phyloP scores from a whole-genome alignment of 2,329 filamentous ascomycete species.

The Cercospora sp. region DNA sequence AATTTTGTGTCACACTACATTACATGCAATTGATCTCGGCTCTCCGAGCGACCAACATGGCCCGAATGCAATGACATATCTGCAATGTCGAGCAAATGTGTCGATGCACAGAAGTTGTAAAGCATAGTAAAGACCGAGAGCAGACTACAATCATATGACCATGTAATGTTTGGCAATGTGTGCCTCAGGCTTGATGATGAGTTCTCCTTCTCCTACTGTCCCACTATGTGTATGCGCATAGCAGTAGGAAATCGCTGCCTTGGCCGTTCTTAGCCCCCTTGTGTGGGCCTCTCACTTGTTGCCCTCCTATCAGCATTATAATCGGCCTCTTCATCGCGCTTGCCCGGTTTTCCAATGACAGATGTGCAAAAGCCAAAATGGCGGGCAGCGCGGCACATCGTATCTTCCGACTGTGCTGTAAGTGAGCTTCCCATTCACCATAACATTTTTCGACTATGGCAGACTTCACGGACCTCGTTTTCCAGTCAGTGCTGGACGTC shows the following conservation, averaged over 20 bases:
- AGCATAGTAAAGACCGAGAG: neutral
- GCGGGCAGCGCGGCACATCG: neutral
- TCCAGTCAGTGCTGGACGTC: neutral
- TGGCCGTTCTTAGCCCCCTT: neutral
- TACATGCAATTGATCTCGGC: neutral
- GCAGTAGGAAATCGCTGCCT: neutral
- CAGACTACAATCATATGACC: neutral
- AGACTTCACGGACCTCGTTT: no score
- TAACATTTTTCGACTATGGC: no score
- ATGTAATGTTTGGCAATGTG: neutral
- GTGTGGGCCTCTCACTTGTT: neutral
- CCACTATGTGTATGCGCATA: neutral
- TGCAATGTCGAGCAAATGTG: neutral
- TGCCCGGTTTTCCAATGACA: no score
- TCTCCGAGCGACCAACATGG: neutral
- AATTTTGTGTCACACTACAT: neutral
- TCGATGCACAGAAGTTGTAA: neutral
- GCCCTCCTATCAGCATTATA: neutral
- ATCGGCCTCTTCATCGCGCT: neutral
- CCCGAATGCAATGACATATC: neutral
- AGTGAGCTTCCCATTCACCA: neutral
- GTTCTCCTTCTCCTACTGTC: neutral
- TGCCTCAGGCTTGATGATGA: neutral
- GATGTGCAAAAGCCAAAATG: neutral
- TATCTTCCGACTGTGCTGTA: neutral